Percentiles rank a stretch among this genome's conserved stretches.
phyloP scores from a whole-genome alignment of 2,329 filamentous ascomycete genomes.

The Ophiostoma piceae region DNA sequence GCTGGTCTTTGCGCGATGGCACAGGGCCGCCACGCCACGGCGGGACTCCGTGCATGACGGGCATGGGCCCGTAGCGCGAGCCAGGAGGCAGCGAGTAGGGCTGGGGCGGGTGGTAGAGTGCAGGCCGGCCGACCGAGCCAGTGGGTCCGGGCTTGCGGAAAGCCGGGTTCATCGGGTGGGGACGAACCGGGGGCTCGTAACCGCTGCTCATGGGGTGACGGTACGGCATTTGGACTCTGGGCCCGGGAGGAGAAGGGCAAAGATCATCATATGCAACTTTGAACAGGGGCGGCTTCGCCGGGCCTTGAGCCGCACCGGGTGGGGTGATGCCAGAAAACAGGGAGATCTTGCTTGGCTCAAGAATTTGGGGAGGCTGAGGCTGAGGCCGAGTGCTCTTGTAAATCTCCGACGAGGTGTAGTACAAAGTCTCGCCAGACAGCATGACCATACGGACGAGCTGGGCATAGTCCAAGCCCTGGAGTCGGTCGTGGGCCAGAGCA shows the following conservation, averaged over 20 bases:
- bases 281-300: conserved; percentile 8
- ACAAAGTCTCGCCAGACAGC: conserved; percentile 21
- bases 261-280: not conserved
- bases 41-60: not conserved
- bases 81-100: conserved; percentile 15
- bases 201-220: no score
- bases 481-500: conserved; percentile 4
- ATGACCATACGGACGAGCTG: conserved; percentile 22
- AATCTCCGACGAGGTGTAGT: conserved; percentile 15
- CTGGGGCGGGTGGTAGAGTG: not conserved
- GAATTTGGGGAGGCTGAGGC: not conserved
- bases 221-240: not conserved
- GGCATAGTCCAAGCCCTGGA: conserved; percentile 17
- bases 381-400: not conserved
- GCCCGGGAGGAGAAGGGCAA: not conserved
- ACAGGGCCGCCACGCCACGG: not conserved
- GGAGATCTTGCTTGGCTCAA: not conserved
- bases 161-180: not conserved
- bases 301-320: not conserved
- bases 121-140: not conserved
- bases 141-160: not conserved
- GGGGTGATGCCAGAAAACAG: not conserved
- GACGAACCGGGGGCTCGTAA: not conserved
- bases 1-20: not conserved
- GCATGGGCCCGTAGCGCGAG: not conserved